phyloP scores from a whole-genome alignment of 2,329 filamentous ascomycete genomes.

The Aureobasidium melanogenum region DNA sequence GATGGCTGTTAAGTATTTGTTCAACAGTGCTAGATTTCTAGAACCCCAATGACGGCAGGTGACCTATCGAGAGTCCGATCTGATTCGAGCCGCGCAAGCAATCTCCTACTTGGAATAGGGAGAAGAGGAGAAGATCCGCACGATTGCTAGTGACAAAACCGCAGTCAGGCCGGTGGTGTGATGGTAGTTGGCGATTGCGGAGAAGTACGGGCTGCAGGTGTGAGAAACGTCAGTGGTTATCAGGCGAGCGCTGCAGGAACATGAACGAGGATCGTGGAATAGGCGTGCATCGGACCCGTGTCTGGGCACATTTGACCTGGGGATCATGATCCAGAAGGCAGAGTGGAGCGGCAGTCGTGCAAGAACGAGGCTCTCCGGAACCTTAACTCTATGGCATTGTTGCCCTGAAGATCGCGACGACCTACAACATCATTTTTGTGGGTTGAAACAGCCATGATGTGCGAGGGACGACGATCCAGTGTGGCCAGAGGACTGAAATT shows the following conservation, averaged over 20 bases:
- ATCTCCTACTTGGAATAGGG: neutral
- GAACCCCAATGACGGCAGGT: constrained; percentile 1
- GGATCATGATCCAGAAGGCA: neutral
- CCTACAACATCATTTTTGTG: constrained; percentile 5
- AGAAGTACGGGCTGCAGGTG: constrained; percentile 7
- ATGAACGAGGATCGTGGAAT: neutral
- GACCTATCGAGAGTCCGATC: neutral
- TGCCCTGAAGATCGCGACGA: constrained; percentile 4
- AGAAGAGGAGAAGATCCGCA: constrained; percentile 6
- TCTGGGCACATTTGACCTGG: neutral
- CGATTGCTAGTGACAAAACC: neutral
- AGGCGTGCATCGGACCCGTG: neutral
- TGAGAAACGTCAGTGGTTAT: neutral
- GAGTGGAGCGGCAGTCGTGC: neutral
- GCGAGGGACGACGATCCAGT: neutral
- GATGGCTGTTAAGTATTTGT: neutral
- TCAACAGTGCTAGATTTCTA: neutral
- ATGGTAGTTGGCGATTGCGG: constrained; percentile 1
- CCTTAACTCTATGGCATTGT: neutral
- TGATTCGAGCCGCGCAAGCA: neutral
- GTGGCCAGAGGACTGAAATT: neutral
- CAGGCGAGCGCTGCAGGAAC: neutral
- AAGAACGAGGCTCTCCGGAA: constrained; percentile 8
- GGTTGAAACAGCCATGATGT: neutral
- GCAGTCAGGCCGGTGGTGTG: constrained; percentile 8